These are phyloP conservation scores for Firmiana major DNA, from an alignment of 345 rosid genomes.

Conservation along the genomic window DNA sequence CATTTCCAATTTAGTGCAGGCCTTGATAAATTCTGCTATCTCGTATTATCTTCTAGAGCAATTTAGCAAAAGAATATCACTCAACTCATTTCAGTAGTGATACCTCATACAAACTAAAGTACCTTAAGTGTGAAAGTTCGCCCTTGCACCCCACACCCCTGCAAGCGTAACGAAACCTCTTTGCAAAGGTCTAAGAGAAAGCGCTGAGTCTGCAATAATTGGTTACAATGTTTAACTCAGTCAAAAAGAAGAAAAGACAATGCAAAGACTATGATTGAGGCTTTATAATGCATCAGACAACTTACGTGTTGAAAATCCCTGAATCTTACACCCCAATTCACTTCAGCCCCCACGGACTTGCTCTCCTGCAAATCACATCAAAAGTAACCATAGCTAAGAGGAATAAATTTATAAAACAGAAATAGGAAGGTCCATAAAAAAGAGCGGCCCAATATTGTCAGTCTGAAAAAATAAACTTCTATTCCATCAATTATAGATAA, in stretches of 20 bases:
- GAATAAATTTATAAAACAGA: not conserved
- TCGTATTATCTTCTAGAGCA: conserved; percentile 1
- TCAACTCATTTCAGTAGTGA: not conserved
- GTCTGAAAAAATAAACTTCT: conserved; percentile 1
- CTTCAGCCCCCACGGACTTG: conserved; percentile 94
- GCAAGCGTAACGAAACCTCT: conserved; percentile 83
- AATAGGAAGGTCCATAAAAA: conserved; percentile 2
- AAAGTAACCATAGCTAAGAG: not conserved
- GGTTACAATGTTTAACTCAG: conserved; percentile 2
- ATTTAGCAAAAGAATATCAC: conserved; percentile 15
- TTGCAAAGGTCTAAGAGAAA: conserved; percentile 79
- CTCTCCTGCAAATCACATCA: conserved; percentile 57
- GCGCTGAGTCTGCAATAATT: conserved; percentile 52
- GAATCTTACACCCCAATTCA: conserved; percentile 95
- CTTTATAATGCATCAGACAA: conserved; percentile 25
- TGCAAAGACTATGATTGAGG: conserved; percentile 11
- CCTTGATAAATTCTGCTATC: conserved; percentile 1
- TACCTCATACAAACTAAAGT: not conserved
- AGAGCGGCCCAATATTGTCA: not conserved
- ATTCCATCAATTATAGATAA: not conserved
- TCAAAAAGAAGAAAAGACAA: conserved; percentile 2
- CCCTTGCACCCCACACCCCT: conserved; percentile 79
- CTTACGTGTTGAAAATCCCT: conserved; percentile 71
- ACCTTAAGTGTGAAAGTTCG: conserved; percentile 91
- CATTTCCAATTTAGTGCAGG: not conserved